Conservation (phyloP, 768 basidiomycete species). For the Psilocybe cubensis region DNA sequence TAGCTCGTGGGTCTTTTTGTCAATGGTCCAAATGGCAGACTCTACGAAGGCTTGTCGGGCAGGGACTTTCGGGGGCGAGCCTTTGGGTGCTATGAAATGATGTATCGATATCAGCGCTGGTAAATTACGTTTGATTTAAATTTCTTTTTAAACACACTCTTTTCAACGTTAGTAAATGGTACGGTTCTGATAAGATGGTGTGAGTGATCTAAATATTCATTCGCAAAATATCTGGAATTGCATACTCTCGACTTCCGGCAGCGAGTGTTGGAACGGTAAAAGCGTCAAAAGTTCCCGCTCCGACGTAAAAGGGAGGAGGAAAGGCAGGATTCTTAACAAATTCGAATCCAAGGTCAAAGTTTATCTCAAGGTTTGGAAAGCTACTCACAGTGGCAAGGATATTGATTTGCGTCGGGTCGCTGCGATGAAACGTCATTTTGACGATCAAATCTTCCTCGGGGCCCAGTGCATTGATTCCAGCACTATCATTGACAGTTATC, state of each 20-base stretch:
- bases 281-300: conserved; percentile 28
- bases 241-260: conserved; percentile 21
- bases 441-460: conserved; percentile 35
- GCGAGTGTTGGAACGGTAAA: conserved; percentile 9
- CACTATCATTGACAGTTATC: conserved; percentile 26
- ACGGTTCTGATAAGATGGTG: conserved; percentile 28
- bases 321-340: conserved; percentile 41
- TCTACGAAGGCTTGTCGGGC: conserved; percentile 30
- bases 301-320: conserved; percentile 40
- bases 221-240: conserved; percentile 5
- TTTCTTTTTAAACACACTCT: conserved; percentile 28
- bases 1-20: conserved; percentile 40
- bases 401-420: conserved; percentile 28
- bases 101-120: not conserved
- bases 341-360: not conserved
- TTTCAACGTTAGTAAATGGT: conserved; percentile 37
- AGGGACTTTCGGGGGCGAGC: conserved; percentile 30
- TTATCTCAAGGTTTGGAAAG: not conserved
- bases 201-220: not conserved
- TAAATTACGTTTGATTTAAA: not conserved
- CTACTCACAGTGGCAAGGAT: conserved; percentile 37
- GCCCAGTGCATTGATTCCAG: conserved; percentile 37
- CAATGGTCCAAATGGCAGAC: conserved; percentile 51
- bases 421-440: conserved; percentile 29
- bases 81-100: conserved; percentile 30